Evolutionary conservation across 2,329 filamentous ascomycete species (phyloP).

Genomic region (Neonectria magnoliae): DNA sequence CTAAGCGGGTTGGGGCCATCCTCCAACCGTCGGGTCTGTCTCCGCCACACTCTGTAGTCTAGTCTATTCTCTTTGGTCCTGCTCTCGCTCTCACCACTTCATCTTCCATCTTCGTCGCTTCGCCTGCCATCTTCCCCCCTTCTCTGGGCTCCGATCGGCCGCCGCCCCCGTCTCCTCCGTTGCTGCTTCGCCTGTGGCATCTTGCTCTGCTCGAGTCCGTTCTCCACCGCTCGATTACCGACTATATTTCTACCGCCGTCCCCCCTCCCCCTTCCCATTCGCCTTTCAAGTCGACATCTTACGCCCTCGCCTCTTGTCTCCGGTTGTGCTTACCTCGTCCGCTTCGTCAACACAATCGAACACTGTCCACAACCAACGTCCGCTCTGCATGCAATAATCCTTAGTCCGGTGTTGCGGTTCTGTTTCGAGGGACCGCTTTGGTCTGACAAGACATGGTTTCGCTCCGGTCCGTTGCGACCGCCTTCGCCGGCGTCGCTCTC

Average conservation of each 20-base stretch:
- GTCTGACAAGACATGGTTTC: slow-evolving; percentile 47
- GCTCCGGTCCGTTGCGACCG: slow-evolving; percentile 45
- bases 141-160: not conserved
- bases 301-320: not conserved
- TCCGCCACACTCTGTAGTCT: slow-evolving; percentile 1
- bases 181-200: not conserved
- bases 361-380: not conserved
- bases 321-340: not conserved
- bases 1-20: not conserved
- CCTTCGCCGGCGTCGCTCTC: slow-evolving; percentile 45
- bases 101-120: not conserved
- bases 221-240: not conserved
- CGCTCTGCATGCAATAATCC: slow-evolving; percentile 29
- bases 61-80: not conserved
- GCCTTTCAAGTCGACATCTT: slow-evolving; percentile 1
- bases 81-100: not conserved
- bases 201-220: not conserved
- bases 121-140: not conserved
- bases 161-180: slow-evolving; percentile 1
- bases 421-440: slow-evolving; percentile 28
- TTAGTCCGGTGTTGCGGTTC: slow-evolving; percentile 26
- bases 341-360: not conserved
- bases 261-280: not conserved
- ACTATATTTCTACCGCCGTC: slow-evolving; percentile 13
- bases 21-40: not conserved